Evolutionary conservation across 2,329 filamentous ascomycete genomes (phyloP), one percentile per base, ranked within the genome.

Genomic region (Penicillium glabrum): DNA sequence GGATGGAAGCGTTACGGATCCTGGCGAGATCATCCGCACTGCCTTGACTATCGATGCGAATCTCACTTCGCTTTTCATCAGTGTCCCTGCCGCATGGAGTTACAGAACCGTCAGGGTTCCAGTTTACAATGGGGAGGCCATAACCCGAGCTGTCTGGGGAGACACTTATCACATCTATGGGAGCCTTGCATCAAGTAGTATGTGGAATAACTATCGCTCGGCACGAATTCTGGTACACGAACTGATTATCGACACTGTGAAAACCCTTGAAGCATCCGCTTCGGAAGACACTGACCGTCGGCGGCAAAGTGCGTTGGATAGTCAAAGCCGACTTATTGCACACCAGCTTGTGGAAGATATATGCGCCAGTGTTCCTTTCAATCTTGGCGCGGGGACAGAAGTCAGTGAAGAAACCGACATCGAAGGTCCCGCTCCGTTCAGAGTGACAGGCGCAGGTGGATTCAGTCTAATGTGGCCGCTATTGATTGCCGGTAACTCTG

Each of bases 151-250:
- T 8, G 45, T 58, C n/a, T 60, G 53, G 35, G 58, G 56, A 6
- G 47, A 56, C 10, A 48, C n/a, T 10, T 58, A 61, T 10, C 56
- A 61, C 29, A 24, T 56, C 5, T 58, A 58, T 41, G 33, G 45
- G 16, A 45, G 52, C 44, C 35, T 61, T 24, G 47, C 35, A 14
- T 39, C 51, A 16, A 55, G 56, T 27, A 33, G 19, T 23, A 21
- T 58, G 37, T 61, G 58, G 58, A 61, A 56, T 16, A 58, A 61
- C 21, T 55, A 50, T 45, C 56, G 58, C 16, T 21, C 48, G 1
- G 49, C 48, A 1, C 56, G 58, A 21, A 44, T 58, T n/a, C 10
- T 61, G 7, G n/a, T 61, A 14, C 51, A 61, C 10, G 56, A 61
- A 35, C 21, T 61, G n/a, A 55, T 56, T 33, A 31, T 53, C 21